These are phyloP conservation scores for Celoporthe dispersa DNA, from an alignment of 2,329 filamentous ascomycete genomes.

Conservation along the genomic window DNA sequence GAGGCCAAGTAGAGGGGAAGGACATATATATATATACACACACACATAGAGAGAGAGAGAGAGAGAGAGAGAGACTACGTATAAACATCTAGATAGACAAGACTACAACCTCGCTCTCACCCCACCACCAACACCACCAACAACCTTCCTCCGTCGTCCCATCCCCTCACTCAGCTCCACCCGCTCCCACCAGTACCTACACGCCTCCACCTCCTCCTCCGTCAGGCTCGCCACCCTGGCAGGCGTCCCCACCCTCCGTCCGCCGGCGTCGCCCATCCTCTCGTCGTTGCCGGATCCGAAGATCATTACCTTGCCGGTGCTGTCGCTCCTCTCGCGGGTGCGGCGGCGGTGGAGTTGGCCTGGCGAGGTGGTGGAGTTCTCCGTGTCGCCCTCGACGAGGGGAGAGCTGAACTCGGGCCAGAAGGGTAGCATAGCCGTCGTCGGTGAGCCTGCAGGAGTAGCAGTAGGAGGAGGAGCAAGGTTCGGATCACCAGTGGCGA, in stretches of 20 bases:
- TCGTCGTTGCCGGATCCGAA: slow-evolving; percentile 67
- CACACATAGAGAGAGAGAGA: not conserved
- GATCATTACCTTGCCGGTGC: slow-evolving; percentile 50
- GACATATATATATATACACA: not conserved
- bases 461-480: slow-evolving; percentile 23
- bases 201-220: slow-evolving; percentile 51
- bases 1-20: not conserved
- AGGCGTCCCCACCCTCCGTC: slow-evolving; percentile 45
- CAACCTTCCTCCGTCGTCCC: slow-evolving; percentile 33
- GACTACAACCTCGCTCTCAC: slow-evolving; percentile 18
- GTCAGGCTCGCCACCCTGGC: slow-evolving; percentile 49
- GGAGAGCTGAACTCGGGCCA: slow-evolving; percentile 43
- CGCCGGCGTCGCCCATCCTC: slow-evolving; percentile 41
- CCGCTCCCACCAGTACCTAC: slow-evolving; percentile 65
- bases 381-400: slow-evolving; percentile 2
- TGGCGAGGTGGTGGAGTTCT: slow-evolving; percentile 17
- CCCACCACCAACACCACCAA: no score
- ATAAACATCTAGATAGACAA: not conserved
- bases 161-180: slow-evolving; percentile 52
- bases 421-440: slow-evolving; percentile 36
- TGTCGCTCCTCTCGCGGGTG: not conserved
- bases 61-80: not conserved
- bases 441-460: slow-evolving; percentile 28
- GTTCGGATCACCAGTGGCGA: slow-evolving; percentile 31
- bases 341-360: slow-evolving; percentile 22